phyloP scores from a whole-genome alignment of 495 filamentous ascomycete genomes.

The Aspergillus sclerotiicarbonarius region DNA sequence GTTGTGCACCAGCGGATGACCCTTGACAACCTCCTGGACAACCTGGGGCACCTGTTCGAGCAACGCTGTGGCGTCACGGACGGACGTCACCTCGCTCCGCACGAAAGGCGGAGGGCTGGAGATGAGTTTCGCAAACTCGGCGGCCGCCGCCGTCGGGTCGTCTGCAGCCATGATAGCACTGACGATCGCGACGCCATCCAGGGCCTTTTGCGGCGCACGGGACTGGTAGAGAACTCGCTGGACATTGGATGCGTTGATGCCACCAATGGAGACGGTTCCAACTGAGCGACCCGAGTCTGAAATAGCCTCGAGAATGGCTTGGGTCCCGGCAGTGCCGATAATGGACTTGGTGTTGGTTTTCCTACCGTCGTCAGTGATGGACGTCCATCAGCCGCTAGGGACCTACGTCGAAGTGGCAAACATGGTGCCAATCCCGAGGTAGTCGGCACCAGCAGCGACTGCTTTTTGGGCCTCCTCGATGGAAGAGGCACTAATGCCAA shows the following conservation, averaged over 20 bases:
- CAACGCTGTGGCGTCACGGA: constrained; percentile 37
- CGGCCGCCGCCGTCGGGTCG: constrained; percentile 60
- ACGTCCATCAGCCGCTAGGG: not conserved
- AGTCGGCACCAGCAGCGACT: constrained; percentile 71
- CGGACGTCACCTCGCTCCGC: constrained; percentile 17
- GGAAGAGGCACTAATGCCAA: constrained; percentile 71
- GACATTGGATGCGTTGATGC: constrained; percentile 77
- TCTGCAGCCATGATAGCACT: constrained; percentile 79
- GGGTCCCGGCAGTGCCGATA: constrained; percentile 77
- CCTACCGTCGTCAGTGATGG: constrained; percentile 23
- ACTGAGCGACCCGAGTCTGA: constrained; percentile 42
- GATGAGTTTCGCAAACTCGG: constrained; percentile 53
- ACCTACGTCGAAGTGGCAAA: constrained; percentile 78
- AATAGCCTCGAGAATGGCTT: constrained; percentile 63
- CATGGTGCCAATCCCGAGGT: constrained; percentile 84
- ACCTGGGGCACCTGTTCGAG: constrained; percentile 51
- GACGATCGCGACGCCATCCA: constrained; percentile 85
- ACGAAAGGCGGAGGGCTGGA: constrained; percentile 48
- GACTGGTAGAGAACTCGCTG: constrained; percentile 71
- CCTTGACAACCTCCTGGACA: constrained; percentile 55
- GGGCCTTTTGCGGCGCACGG: constrained; percentile 41
- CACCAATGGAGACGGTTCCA: constrained; percentile 77
- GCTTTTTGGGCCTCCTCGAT: constrained; percentile 66
- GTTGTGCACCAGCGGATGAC: constrained; percentile 82
- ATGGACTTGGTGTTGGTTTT: constrained; percentile 74